Evolutionary conservation across 768 basidiomycete species (phyloP).

Genomic region (Boletus subcaerulescens): DNA sequence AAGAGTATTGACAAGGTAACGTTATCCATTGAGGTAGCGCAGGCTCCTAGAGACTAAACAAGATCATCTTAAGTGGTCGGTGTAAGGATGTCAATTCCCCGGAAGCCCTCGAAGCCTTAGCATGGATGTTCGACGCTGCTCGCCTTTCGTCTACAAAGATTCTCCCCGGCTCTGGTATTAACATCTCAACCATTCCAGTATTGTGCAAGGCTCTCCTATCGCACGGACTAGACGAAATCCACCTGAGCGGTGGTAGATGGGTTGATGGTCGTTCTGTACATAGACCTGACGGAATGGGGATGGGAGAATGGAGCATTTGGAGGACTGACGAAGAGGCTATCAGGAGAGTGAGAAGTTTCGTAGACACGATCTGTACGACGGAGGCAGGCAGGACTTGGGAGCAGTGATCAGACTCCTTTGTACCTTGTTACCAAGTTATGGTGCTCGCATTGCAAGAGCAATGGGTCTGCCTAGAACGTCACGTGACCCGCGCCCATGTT

Average conservation of each 20-base stretch:
- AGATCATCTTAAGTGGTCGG: conserved; percentile 48
- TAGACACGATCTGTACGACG: conserved; percentile 30
- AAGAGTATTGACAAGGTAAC: conserved; percentile 76
- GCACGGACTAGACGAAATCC: conserved; percentile 62
- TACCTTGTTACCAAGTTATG: too few species aligned
- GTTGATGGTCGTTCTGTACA: conserved; percentile 49
- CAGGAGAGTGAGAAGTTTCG: conserved; percentile 46
- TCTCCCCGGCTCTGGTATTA: conserved; percentile 78
- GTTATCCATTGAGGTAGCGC: background rate
- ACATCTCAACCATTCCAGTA: conserved; percentile 46
- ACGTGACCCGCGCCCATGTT: conserved; percentile 27
- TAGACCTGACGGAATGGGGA: conserved; percentile 59
- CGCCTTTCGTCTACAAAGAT: conserved; percentile 32
- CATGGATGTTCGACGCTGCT: conserved; percentile 36
- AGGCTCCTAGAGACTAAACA: background rate
- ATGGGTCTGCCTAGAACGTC: conserved; percentile 5
- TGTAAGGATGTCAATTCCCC: conserved; percentile 36
- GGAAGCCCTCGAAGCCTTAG: conserved; percentile 41
- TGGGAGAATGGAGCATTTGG: conserved; percentile 78
- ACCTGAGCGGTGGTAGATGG: conserved; percentile 74
- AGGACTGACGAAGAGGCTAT: conserved; percentile 53
- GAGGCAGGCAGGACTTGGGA: background rate
- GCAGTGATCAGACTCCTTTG: too few species aligned
- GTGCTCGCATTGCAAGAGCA: too few species aligned
- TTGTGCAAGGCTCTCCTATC: conserved; percentile 53